These are phyloP conservation scores for Viridothelium virens DNA, from an alignment of 495 filamentous ascomycete species.

Conservation along the genomic window DNA sequence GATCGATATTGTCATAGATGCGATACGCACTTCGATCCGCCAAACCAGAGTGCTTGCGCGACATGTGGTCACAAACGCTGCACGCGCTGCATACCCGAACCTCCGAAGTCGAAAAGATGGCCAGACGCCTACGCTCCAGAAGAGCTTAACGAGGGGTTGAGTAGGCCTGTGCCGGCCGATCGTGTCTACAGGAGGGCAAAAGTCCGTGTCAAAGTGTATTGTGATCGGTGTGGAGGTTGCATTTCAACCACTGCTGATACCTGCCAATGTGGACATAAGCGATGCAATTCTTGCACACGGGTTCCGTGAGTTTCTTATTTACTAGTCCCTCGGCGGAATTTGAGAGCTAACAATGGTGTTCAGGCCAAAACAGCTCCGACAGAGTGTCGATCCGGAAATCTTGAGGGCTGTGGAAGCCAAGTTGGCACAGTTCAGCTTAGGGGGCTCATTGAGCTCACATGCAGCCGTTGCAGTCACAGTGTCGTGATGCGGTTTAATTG, in stretches of 20 bases:
- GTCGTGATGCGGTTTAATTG: background rate
- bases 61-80: constrained; percentile 71
- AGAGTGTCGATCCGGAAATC: constrained; percentile 10
- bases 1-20: constrained; percentile 42
- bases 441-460: background rate
- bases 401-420: constrained; percentile 7
- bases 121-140: constrained; percentile 74
- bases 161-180: constrained; percentile 35
- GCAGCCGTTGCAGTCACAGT: background rate
- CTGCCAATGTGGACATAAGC: constrained; percentile 17
- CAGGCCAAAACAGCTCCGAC: constrained; percentile 9
- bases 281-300: constrained; percentile 15
- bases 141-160: constrained; percentile 30
- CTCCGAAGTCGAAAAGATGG: constrained; percentile 64
- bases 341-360: background rate
- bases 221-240: constrained; percentile 13
- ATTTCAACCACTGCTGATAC: constrained; percentile 1
- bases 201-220: constrained; percentile 16
- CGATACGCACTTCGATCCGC: constrained; percentile 51
- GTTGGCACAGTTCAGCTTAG: constrained; percentile 3
- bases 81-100: constrained; percentile 71
- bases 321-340: too few relatives aligned
- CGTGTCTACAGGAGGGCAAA: constrained; percentile 29
- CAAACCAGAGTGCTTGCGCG: constrained; percentile 41
- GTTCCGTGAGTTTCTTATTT: constrained; percentile 14